Evolutionary conservation across 2,329 filamentous ascomycete genomes (phyloP), one percentile per base, ranked within the genome.

Genomic region (Laburnicola sp.): DNA sequence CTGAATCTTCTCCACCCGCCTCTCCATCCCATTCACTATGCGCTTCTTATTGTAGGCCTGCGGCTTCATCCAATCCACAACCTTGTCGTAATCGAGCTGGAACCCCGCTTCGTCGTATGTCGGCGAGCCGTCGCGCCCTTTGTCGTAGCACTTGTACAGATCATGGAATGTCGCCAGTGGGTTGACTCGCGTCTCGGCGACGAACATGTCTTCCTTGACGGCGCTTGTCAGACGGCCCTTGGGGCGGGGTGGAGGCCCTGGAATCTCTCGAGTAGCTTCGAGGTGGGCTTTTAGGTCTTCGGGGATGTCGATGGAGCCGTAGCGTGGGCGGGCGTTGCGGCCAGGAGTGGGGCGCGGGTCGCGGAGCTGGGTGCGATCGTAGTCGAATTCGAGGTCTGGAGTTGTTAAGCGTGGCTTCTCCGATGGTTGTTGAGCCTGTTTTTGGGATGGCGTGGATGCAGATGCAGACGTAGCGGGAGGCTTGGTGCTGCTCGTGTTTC

Each of bases 81-180:
- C 47, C 27, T 53, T 52, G 2, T 47, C 40, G 26, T 49, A 54
- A 22, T 58, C 59, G 2, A 62, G 53, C 44, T 51, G 43, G 38
- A 45, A 59, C 1, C 54, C 59, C 2, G 44, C 48, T 4, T 26
- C 21, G 30, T 59, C 54, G 21, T 54, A 59, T 3, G 54, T 57
- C 3, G 52, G 52, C 2, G 51, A 53, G 8, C 50, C 50, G 6
- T 56, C 34, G 2, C 28, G 50, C 9, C 50, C 56, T 38, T 56
- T 52, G 4, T 54, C 39, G 35, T 50, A 43, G 35, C 53, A 56
- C 10, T 27, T 22, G 25, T 58, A 28, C 0, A 53, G 16, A 16
- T 40, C 27, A 36, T 55, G 53, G 27, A 47, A 55, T 2, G 22
- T 26, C n/a, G 9, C 6, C 2, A 50, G 32, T 41, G 51, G 46